Conservation (phyloP, 2,329 filamentous ascomycete species). For the Stemphylium beticola region DNA sequence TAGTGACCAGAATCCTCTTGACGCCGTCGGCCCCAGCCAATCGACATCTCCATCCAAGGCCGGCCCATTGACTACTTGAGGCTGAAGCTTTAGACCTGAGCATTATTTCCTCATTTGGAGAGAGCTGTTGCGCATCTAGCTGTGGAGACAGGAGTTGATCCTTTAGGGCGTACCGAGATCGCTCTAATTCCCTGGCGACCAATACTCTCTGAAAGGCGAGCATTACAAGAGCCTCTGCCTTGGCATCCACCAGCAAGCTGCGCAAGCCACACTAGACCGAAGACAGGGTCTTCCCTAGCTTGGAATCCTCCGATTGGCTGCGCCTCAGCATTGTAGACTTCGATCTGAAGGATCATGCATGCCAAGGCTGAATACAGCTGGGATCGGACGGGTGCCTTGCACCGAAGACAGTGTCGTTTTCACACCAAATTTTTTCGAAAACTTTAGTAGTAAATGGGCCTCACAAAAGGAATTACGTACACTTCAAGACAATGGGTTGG, state of each 20-base stretch:
- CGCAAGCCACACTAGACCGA: background rate
- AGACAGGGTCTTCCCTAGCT: background rate
- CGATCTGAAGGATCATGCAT: slow-evolving; percentile 6
- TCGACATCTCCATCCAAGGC: background rate
- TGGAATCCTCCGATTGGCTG: slow-evolving; percentile 3
- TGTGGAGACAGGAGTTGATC: background rate
- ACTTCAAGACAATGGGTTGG: background rate
- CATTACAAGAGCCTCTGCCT: background rate
- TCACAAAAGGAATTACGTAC: slow-evolving; percentile 6
- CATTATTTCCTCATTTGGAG: no score
- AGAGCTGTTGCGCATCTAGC: background rate
- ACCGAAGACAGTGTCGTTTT: background rate
- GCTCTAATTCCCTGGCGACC: background rate
- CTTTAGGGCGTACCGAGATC: background rate
- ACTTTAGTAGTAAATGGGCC: background rate
- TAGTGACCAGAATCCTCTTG: background rate
- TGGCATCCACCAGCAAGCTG: background rate
- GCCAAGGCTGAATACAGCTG: slow-evolving; percentile 10
- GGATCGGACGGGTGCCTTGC: slow-evolving; percentile 3
- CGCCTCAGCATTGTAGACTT: background rate
- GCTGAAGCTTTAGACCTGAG: no score
- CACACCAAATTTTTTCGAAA: background rate
- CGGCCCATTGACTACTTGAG: no score
- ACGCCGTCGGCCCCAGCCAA: background rate
- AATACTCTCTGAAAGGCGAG: background rate